Percentiles rank a stretch among this genome's conserved stretches.
These are phyloP conservation scores for Hibiscus tridactylites DNA, from an alignment of 345 rosid genomes.

Conservation along the genomic window DNA sequence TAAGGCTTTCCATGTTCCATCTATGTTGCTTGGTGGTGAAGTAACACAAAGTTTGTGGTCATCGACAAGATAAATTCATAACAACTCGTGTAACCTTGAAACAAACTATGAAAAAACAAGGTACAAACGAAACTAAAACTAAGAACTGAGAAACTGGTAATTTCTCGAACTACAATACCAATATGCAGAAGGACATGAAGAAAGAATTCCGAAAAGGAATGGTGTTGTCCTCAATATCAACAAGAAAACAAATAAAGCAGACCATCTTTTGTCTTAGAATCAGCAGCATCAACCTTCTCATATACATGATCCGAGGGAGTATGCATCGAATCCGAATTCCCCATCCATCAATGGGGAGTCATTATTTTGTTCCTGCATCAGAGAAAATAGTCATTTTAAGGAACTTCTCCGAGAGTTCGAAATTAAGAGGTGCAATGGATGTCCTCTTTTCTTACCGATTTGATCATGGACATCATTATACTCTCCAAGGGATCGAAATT, in stretches of 20 bases:
- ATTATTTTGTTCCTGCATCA: constrained; percentile 43
- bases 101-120: too few species aligned
- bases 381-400: neutral
- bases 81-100: too few species aligned
- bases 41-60: neutral
- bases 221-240: constrained; percentile 9
- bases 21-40: neutral
- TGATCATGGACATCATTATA: constrained; percentile 54
- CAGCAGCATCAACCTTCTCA: constrained; percentile 13
- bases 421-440: constrained; percentile 5
- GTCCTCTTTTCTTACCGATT: constrained; percentile 40
- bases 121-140: too few species aligned
- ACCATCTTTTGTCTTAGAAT: constrained; percentile 6
- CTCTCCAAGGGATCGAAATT: constrained; percentile 56
- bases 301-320: constrained; percentile 40
- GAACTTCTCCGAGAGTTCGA: neutral
- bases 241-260: constrained; percentile 10
- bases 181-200: neutral
- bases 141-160: too few species aligned
- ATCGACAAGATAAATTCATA: too few species aligned
- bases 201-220: constrained; percentile 4
- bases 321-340: constrained; percentile 48
- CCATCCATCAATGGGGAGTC: constrained; percentile 34
- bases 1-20: neutral
- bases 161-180: too few species aligned